A percentile compares a stretch with the other conserved stretches of the same genome.
phyloP scores from a whole-genome alignment of 331 rosid genomes.

The Erythrophleum ivorense region DNA sequence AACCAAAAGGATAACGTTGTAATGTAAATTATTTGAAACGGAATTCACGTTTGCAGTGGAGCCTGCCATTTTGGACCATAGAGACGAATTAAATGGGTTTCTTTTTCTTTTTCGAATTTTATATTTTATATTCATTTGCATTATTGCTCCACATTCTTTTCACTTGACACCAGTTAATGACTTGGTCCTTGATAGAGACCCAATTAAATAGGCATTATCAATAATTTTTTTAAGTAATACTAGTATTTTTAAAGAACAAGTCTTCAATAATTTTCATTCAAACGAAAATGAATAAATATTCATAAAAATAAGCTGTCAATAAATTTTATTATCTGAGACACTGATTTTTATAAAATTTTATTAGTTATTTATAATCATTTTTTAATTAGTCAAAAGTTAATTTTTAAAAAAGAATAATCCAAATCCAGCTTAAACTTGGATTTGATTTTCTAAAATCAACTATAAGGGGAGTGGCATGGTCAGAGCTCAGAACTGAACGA shows the following conservation, averaged over 20 bases:
- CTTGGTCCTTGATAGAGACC: constrained; percentile 12
- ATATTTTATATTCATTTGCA: neutral
- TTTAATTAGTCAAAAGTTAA: too few relatives aligned
- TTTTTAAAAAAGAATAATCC: too few relatives aligned
- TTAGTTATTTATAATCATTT: too few relatives aligned
- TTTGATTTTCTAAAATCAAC: neutral
- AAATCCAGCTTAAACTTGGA: neutral
- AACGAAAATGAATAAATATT: neutral
- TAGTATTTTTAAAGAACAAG: neutral
- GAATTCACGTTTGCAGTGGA: neutral
- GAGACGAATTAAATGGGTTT: neutral
- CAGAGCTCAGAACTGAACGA: constrained; percentile 35
- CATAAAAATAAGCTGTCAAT: too few relatives aligned
- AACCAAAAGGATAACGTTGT: neutral
- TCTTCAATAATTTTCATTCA: neutral
- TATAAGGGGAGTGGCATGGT: neutral
- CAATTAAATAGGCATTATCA: neutral
- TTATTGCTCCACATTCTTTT: constrained; percentile 33
- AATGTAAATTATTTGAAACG: neutral
- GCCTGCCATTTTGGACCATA: neutral
- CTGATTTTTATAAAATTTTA: too few relatives aligned
- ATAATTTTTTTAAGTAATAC: neutral
- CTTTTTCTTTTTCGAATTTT: neutral
- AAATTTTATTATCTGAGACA: too few relatives aligned
- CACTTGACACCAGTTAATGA: neutral